phyloP scores from a whole-genome alignment of 345 rosid species.

The Cardiospermum halicacabum region DNA sequence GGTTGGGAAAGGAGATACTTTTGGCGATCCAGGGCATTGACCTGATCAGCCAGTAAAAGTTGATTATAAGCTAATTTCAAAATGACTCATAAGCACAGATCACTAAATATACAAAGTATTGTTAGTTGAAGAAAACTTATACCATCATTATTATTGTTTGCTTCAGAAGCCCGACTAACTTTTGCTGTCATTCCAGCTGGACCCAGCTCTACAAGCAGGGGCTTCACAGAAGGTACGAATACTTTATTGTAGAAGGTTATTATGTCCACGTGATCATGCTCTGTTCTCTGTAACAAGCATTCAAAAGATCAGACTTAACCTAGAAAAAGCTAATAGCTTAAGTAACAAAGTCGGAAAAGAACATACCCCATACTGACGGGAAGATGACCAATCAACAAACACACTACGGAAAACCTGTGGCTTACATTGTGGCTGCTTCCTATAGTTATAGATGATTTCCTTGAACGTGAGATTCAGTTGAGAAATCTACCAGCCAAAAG shows the following conservation, averaged over 20 bases:
- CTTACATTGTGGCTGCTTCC: conserved; percentile 97
- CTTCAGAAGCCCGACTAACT: conserved; percentile 40
- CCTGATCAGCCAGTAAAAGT: conserved; percentile 37
- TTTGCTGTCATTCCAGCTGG: conserved; percentile 44
- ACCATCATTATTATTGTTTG: conserved; percentile 59
- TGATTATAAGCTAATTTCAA: conserved; percentile 15
- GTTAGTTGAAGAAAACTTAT: conserved; percentile 5
- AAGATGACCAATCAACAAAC: conserved; percentile 64
- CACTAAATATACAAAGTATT: neutral
- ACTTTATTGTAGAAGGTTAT: conserved; percentile 90
- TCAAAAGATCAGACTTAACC: conserved; percentile 24
- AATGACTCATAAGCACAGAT: conserved; percentile 4
- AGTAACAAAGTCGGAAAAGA: neutral
- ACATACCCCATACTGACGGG: conserved; percentile 61
- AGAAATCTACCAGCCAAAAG: conserved; percentile 61
- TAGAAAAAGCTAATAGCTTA: conserved; percentile 3
- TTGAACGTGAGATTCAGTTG: conserved; percentile 71
- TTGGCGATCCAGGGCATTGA: conserved; percentile 86
- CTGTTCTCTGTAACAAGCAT: conserved; percentile 55
- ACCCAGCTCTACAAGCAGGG: conserved; percentile 78
- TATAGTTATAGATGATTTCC: conserved; percentile 77
- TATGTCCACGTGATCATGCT: conserved; percentile 86
- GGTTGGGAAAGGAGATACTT: conserved; percentile 69
- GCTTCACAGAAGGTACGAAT: conserved; percentile 77
- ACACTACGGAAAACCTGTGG: conserved; percentile 85